Evolutionary conservation across 208 protist genomes (phyloP), one percentile per base, ranked within the genome.

Genomic region (Plasmodiophora brassicae): DNA sequence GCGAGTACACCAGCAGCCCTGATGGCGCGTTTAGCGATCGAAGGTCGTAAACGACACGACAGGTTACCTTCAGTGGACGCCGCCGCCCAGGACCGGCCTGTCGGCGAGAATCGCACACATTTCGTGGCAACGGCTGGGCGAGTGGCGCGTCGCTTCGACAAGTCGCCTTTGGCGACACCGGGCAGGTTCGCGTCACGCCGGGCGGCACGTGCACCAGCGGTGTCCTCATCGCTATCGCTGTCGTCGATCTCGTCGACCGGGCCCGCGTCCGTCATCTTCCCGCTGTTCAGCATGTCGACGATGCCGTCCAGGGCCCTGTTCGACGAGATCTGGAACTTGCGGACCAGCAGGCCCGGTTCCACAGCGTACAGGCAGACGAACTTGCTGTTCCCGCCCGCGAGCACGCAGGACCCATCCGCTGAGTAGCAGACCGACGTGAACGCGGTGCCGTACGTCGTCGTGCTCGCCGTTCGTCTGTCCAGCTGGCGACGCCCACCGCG

Each of bases 1-100:
- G 88, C 5, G 94, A 94, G 84, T 93, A 96, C n/a, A 96, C 89
- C 45, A 96, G 45, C 5, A 96, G 89, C 10, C 95, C n/a, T n/a
- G n/a, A n/a, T n/a, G n/a, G n/a, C n/a, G n/a, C n/a, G n/a, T n/a
- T n/a, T n/a, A n/a, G n/a, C n/a, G n/a, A n/a, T n/a, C n/a, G n/a
- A n/a, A n/a, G n/a, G n/a, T n/a, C n/a, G n/a, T n/a, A n/a, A n/a
- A n/a, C n/a, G n/a, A n/a, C n/a, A n/a, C n/a, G n/a, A n/a, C n/a
- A n/a, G n/a, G n/a, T n/a, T n/a, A n/a, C n/a, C 95, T 88, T 96
- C 94, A 0, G 92, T 94, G 0, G 94, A 93, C 32, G 91, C 91
- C 0, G 90, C 92, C 0, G 93, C 91, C 89, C 89, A 96, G 0
- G 91, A 22, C 28, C 93, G 89, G 28, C 95, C 94, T 25, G 93